A percentile compares a stretch with the other conserved stretches of the same genome.
These are phyloP conservation scores for Hypoxylon sp. DNA, from an alignment of 2,329 filamentous ascomycete genomes.

Conservation along the genomic window DNA sequence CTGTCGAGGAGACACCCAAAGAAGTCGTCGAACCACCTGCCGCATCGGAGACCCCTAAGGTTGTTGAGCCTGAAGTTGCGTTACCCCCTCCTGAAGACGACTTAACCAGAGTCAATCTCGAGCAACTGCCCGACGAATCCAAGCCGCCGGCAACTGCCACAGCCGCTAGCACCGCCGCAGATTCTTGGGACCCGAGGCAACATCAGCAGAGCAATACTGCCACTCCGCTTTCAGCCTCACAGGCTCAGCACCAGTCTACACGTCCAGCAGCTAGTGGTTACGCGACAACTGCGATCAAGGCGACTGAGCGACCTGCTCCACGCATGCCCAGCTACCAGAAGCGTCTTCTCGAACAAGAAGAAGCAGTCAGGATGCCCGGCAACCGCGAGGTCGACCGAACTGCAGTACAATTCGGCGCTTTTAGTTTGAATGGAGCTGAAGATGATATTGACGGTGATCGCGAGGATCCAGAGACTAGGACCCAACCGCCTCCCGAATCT, in stretches of 20 bases:
- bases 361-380: constrained; percentile 97
- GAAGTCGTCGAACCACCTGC: constrained; percentile 51
- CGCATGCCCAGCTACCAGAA: constrained; percentile 87
- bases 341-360: constrained; percentile 92
- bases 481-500: constrained; percentile 93
- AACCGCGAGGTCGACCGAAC: constrained; percentile 95
- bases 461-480: constrained; percentile 94
- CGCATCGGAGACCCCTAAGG: constrained; percentile 56
- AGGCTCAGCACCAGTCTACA: constrained; percentile 71
- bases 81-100: constrained; percentile 82
- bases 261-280: constrained; percentile 79
- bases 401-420: constrained; percentile 95
- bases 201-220: constrained; percentile 69
- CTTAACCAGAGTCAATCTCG: constrained; percentile 91
- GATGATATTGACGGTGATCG: constrained; percentile 94
- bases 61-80: constrained; percentile 66
- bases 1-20: constrained; percentile 56
- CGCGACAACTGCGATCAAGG: constrained; percentile 86
- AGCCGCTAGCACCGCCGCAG: constrained; percentile 88
- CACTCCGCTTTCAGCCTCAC: constrained; percentile 75
- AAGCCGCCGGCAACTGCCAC: constrained; percentile 83
- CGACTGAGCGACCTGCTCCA: constrained; percentile 71
- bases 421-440: constrained; percentile 87
- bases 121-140: constrained; percentile 88
- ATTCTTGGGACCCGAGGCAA: constrained; percentile 82